Evolutionary conservation across 106 monocot genomes (phyloP).

Genomic region (Platanthera zijinensis): DNA sequence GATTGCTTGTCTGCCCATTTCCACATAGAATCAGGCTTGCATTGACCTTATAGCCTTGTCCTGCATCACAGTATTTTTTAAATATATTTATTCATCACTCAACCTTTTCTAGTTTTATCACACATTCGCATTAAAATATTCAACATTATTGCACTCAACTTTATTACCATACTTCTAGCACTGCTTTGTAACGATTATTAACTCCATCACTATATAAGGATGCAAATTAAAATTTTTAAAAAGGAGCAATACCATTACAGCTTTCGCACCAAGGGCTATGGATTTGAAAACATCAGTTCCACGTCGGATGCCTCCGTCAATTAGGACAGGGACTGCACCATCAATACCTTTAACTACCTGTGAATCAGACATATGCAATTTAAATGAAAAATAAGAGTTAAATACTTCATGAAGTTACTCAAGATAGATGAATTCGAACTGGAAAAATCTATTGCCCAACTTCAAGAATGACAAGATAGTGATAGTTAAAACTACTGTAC

Average conservation of each 20-base stretch:
- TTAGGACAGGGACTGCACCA: conserved; percentile 65
- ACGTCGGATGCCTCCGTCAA: conserved; percentile 76
- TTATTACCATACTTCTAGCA: background rate
- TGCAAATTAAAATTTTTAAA: background rate
- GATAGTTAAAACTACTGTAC: background rate
- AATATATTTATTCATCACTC: no score
- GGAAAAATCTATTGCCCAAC: background rate
- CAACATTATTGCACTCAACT: no score
- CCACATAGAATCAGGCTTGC: no score
- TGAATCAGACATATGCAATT: background rate
- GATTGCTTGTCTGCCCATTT: no score
- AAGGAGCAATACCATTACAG: conserved; percentile 42
- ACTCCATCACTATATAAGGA: background rate
- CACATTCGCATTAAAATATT: no score
- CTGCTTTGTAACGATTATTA: background rate
- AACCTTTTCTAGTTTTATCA: no score
- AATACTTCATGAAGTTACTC: no score
- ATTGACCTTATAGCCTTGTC: no score
- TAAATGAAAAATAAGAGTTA: background rate
- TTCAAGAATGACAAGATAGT: background rate
- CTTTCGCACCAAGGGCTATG: conserved; percentile 69
- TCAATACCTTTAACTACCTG: conserved; percentile 69
- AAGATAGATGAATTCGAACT: background rate
- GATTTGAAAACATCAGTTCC: conserved; percentile 89
- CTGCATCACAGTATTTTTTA: no score